These are phyloP conservation scores for Russula earlei DNA, from an alignment of 768 basidiomycete species.

Conservation along the genomic window DNA sequence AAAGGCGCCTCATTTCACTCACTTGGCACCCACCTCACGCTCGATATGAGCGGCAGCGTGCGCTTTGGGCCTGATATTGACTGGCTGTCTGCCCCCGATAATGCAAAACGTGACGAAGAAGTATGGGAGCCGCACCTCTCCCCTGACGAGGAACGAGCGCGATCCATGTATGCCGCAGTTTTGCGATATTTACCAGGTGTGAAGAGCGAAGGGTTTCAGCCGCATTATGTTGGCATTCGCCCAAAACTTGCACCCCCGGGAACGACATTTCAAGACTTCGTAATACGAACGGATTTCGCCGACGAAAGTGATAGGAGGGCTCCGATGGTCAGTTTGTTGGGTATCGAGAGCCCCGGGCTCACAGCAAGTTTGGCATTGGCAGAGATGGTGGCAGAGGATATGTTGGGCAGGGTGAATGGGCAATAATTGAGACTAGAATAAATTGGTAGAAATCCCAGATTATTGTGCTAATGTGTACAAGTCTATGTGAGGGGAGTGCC, in stretches of 20 bases:
- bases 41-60: conserved; percentile 77
- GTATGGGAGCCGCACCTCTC: conserved; percentile 68
- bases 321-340: conserved; percentile 74
- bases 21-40: conserved; percentile 84
- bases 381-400: conserved; percentile 63
- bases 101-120: conserved; percentile 42
- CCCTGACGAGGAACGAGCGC: conserved; percentile 50
- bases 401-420: conserved; percentile 28
- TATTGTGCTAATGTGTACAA: conserved; percentile 3
- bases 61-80: conserved; percentile 92
- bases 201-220: conserved; percentile 46
- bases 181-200: conserved; percentile 63
- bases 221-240: conserved; percentile 80
- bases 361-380: conserved; percentile 84
- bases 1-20: conserved; percentile 58
- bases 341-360: conserved; percentile 89
- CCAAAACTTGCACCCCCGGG: conserved; percentile 76
- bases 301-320: conserved; percentile 24
- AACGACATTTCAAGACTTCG: conserved; percentile 79
- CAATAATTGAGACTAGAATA: conserved; percentile 1
- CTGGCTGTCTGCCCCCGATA: conserved; percentile 56
- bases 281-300: conserved; percentile 53
- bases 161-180: conserved; percentile 66
- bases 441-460: background rate
- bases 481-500: conserved; percentile 23